Evolutionary conservation across 768 basidiomycete genomes (phyloP).

Genomic region (Suillus subluteus): DNA sequence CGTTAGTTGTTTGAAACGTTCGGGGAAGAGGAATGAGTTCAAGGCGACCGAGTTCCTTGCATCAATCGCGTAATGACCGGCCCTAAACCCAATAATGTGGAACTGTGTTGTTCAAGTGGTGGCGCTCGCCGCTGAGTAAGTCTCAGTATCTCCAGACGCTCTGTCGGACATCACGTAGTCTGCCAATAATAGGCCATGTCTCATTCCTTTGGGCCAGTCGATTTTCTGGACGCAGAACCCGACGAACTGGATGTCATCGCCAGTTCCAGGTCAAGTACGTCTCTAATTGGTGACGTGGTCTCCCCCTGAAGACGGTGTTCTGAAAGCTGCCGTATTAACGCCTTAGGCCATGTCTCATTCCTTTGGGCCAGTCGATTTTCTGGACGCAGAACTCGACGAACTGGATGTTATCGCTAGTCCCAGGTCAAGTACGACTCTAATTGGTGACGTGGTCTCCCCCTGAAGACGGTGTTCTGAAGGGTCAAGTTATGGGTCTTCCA

Average conservation of each 20-base stretch:
- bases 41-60: neutral
- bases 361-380: neutral
- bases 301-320: too few species aligned
- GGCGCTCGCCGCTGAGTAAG: neutral
- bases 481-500: too few species aligned
- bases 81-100: conserved; percentile 5
- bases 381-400: conserved; percentile 24
- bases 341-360: too few species aligned
- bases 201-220: neutral
- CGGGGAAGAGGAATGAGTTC: neutral
- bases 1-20: neutral
- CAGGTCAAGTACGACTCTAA: conserved; percentile 31
- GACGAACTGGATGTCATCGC: conserved; percentile 36
- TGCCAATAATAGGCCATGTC: neutral
- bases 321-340: too few species aligned
- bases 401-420: conserved; percentile 32
- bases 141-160: neutral
- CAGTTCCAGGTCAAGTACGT: conserved; percentile 30
- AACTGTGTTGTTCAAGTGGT: conserved; percentile 7
- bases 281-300: conserved; percentile 33
- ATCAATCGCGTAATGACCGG: conserved; percentile 4
- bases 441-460: conserved; percentile 33
- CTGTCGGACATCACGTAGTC: neutral
- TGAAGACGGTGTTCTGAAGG: too few species aligned
- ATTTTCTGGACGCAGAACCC: neutral